These are phyloP conservation scores for Pinus albicaulis DNA, from an alignment of 75 land plant species.

Conservation along the genomic window DNA sequence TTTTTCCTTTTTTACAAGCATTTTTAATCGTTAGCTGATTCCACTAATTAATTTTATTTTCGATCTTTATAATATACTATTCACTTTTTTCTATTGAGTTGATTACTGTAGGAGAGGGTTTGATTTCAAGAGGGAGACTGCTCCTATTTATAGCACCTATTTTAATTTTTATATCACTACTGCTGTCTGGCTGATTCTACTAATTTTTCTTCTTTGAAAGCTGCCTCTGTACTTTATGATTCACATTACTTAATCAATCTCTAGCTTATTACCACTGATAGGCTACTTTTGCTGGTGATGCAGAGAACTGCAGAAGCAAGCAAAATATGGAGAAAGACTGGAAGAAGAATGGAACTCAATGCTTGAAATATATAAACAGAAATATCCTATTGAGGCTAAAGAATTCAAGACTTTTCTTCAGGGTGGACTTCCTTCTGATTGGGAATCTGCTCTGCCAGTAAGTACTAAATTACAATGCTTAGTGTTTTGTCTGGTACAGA, in stretches of 20 bases:
- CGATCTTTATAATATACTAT: too few relatives aligned
- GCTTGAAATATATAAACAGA: slow-evolving; percentile 37
- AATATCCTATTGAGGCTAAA: slow-evolving; percentile 63
- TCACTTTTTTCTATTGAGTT: too few relatives aligned
- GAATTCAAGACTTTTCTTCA: slow-evolving; percentile 56
- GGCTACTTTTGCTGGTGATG: background rate
- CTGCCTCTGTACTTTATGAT: background rate
- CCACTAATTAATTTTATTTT: too few relatives aligned
- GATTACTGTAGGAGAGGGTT: too few relatives aligned
- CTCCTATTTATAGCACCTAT: too few relatives aligned
- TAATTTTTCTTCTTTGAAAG: background rate
- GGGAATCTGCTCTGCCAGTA: slow-evolving; percentile 83
- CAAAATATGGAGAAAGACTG: slow-evolving; percentile 27
- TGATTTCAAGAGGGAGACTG: too few relatives aligned
- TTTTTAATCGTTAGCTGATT: too few relatives aligned
- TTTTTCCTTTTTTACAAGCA: too few relatives aligned
- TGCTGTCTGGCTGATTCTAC: too few relatives aligned
- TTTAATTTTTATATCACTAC: too few relatives aligned
- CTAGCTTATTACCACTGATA: background rate
- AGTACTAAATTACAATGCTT: background rate
- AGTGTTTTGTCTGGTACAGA: background rate
- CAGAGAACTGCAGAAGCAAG: slow-evolving; percentile 38
- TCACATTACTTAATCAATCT: background rate
- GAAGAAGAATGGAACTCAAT: slow-evolving; percentile 46
- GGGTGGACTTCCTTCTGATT: slow-evolving; percentile 57